Conservation (phyloP, 352 stramenopile species). For the Phytopythium mirpurense region DNA sequence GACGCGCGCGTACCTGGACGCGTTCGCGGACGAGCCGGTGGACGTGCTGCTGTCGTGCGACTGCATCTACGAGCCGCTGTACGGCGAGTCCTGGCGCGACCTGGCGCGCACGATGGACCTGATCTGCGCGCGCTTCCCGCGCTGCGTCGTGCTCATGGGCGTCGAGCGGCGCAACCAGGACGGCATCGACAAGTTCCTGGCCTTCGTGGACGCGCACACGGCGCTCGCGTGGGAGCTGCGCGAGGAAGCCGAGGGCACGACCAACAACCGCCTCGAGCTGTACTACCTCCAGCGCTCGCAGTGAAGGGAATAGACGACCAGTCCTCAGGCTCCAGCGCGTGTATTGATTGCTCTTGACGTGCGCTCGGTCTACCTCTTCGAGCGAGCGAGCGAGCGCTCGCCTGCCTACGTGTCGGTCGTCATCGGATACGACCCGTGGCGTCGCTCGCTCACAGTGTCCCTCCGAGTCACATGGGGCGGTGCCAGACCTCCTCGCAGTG, state of each 20-base stretch:
- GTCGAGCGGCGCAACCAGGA: conserved; percentile 79
- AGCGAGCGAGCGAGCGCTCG: too few species aligned
- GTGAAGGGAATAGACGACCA: conserved; percentile 4
- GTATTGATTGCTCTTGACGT: neutral
- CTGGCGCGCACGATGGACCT: conserved; percentile 87
- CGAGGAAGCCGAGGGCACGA: conserved; percentile 36
- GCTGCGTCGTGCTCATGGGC: conserved; percentile 62
- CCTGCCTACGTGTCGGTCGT: too few species aligned
- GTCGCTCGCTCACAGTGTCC: too few species aligned
- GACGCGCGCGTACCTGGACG: conserved; percentile 52
- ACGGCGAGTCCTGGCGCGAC: conserved; percentile 87
- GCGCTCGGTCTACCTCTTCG: neutral
- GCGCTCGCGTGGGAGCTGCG: conserved; percentile 38
- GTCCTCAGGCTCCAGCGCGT: neutral
- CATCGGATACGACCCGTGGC: too few species aligned
- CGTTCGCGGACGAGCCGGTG: conserved; percentile 51
- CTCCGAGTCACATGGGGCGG: conserved; percentile 82
- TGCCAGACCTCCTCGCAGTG: conserved; percentile 93
- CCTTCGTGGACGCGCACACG: conserved; percentile 45
- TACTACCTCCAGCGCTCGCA: conserved; percentile 38
- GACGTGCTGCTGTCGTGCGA: conserved; percentile 93
- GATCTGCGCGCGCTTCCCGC: conserved; percentile 47
- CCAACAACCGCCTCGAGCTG: conserved; percentile 60
- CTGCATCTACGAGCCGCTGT: conserved; percentile 94
- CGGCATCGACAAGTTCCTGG: conserved; percentile 75